These are phyloP conservation scores for Mycena galopus DNA, from an alignment of 768 basidiomycete genomes.

Conservation along the genomic window DNA sequence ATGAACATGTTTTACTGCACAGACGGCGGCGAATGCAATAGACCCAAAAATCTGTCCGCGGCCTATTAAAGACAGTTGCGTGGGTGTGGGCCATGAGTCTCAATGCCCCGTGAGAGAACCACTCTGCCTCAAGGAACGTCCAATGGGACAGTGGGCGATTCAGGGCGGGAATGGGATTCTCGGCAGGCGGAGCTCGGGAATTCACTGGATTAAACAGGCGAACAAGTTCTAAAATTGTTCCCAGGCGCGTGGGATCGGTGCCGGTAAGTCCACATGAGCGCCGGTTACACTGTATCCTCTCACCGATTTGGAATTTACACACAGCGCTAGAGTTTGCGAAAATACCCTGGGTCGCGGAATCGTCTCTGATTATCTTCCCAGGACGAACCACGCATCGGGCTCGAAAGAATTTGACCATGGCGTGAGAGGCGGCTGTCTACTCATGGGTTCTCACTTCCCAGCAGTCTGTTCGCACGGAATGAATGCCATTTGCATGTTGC, in stretches of 20 bases:
- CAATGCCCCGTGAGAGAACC: neutral
- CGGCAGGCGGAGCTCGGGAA: neutral
- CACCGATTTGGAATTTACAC: neutral
- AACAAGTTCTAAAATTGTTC: neutral
- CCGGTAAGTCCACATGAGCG: too few species aligned
- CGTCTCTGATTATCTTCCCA: neutral
- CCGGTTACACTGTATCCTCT: neutral
- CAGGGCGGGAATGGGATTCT: neutral
- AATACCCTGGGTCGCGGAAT: neutral
- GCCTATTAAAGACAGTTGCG: conserved; percentile 17
- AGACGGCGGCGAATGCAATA: neutral
- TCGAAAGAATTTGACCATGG: too few species aligned
- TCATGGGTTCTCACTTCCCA: too few species aligned
- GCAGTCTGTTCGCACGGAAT: too few species aligned
- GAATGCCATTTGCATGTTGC: too few species aligned
- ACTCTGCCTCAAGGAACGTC: neutral
- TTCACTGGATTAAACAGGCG: neutral
- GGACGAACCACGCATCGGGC: neutral
- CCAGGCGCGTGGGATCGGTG: neutral
- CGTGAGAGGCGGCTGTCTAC: too few species aligned
- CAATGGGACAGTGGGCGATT: conserved; percentile 5
- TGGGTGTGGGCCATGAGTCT: too few species aligned
- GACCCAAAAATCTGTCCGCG: neutral
- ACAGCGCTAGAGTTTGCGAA: too few species aligned
- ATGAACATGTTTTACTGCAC: conserved; percentile 42